A percentile compares a stretch with the other conserved stretches of the same genome.
phyloP scores from a whole-genome alignment of 1,139 yeast genomes.

The Spathaspora jeffriesii region DNA sequence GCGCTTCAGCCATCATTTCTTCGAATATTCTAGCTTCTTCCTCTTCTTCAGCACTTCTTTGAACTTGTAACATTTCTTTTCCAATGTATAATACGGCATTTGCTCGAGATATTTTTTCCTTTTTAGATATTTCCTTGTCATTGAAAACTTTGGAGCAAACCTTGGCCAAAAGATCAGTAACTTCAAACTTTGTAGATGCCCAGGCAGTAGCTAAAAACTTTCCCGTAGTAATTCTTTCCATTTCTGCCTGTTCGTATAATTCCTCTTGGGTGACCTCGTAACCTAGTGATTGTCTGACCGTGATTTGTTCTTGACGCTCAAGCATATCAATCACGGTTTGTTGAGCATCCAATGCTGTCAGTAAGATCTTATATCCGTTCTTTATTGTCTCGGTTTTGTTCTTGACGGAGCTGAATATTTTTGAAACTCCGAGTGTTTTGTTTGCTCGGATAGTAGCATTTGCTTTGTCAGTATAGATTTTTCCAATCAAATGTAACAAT shows the following conservation, averaged over 20 bases:
- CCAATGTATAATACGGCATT: conserved; percentile 62
- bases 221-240: conserved; percentile 69
- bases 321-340: conserved; percentile 40
- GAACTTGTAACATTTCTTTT: conserved; percentile 51
- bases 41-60: conserved; percentile 68
- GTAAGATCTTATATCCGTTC: conserved; percentile 40
- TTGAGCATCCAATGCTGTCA: conserved; percentile 46
- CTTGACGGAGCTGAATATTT: conserved; percentile 53
- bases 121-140: conserved; percentile 54
- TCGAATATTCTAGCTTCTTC: conserved; percentile 77
- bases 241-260: conserved; percentile 55
- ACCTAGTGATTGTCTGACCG: conserved; percentile 27
- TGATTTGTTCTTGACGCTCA: conserved; percentile 51
- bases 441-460: conserved; percentile 36
- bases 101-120: conserved; percentile 58
- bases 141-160: conserved; percentile 62
- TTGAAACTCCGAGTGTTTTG: conserved; percentile 47
- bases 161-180: conserved; percentile 63
- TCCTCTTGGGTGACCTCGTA: conserved; percentile 41
- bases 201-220: conserved; percentile 77
- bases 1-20: conserved; percentile 71
- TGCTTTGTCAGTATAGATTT: conserved; percentile 64
- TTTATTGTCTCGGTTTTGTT: conserved; percentile 38
- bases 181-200: conserved; percentile 78
- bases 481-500: conserved; percentile 57